Base-by-base conservation (phyloP, 2,329 filamentous ascomycete species). In the Rutstroemia sydowiana region DNA sequence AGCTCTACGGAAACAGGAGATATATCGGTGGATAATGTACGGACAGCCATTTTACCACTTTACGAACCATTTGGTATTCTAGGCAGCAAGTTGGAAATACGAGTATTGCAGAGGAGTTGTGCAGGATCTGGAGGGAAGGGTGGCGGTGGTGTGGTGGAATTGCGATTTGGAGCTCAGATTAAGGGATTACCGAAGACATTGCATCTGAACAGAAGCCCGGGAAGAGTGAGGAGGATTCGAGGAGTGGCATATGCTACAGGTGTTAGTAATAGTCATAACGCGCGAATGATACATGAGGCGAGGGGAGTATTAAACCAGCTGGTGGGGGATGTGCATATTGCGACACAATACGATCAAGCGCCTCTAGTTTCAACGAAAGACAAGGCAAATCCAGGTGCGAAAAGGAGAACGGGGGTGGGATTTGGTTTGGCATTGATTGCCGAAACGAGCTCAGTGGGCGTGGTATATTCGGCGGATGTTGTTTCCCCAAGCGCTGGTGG, bases 231-330 rank as follows among this genome's bases (percentile, higher is more conserved):
- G 77, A 82, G 84, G 61, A 87, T 98, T 59, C 79, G 92, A 52
- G 93, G 93, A 54, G 93, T 98, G 40, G 91, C 93, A 44, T 98
- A 97, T 70, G 87, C 87, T 51, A 90, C 88, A 1, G 93, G 95
- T 43, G 91, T 97, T 0, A 87, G 88, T 10, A 92, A 88, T 0
- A 90, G 86, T 45, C 96, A 96, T 68, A 98, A 97, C 67, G 88
- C 86, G 56, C 79, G 93, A 58, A 95, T 96, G 87, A 98, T 97
- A 64, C 88, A 95, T 64, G 81, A 86, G 2, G 90, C 91, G 10
- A 78, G 92, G 61, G 89, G 89, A 44, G 78, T 98, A 10, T 75
- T 98, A 43, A 98, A 98, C 67, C 77, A 83, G 4, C 77, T 98
- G 52, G 85, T 88, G 3, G 81, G 85, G 6, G 93, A 98, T 66